Evolutionary conservation across 78 protist genomes (phyloP).

Genomic region (Dictyostelium capitatum): DNA sequence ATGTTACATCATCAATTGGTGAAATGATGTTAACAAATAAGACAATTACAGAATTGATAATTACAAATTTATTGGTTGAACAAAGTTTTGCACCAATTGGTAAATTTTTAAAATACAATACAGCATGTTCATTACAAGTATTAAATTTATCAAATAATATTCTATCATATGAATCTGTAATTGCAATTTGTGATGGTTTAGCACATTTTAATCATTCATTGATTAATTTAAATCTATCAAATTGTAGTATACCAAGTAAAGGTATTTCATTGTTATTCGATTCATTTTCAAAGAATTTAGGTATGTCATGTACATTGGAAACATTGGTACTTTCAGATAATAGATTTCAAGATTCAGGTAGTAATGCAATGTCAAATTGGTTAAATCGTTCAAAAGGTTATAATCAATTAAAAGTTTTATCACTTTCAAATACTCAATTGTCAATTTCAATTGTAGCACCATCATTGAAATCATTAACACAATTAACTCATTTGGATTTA

Average conservation of each 20-base stretch:
- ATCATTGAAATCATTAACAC: neutral
- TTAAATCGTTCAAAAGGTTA: constrained; percentile 29
- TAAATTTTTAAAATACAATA: neutral
- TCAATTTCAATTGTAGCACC: constrained; percentile 16
- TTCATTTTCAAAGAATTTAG: constrained; percentile 44
- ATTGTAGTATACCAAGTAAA: constrained; percentile 52
- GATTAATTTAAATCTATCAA: neutral
- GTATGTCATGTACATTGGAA: constrained; percentile 69
- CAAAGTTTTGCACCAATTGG: constrained; percentile 73
- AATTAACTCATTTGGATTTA: neutral
- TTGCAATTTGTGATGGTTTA: constrained; percentile 35
- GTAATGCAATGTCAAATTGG: constrained; percentile 36
- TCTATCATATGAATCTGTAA: constrained; percentile 39
- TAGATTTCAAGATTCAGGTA: constrained; percentile 71
- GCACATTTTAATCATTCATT: constrained; percentile 62
- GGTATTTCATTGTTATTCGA: constrained; percentile 37
- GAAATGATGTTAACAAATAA: constrained; percentile 64
- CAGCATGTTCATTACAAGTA: neutral
- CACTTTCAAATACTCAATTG: constrained; percentile 11
- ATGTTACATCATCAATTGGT: constrained; percentile 49
- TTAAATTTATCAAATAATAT: constrained; percentile 48
- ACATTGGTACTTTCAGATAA: constrained; percentile 21
- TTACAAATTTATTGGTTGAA: constrained; percentile 35
- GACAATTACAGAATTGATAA: constrained; percentile 34
- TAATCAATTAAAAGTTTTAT: neutral